phyloP scores from a whole-genome alignment of 2,329 filamentous ascomycete species.

The Fusarium miscanthi region DNA sequence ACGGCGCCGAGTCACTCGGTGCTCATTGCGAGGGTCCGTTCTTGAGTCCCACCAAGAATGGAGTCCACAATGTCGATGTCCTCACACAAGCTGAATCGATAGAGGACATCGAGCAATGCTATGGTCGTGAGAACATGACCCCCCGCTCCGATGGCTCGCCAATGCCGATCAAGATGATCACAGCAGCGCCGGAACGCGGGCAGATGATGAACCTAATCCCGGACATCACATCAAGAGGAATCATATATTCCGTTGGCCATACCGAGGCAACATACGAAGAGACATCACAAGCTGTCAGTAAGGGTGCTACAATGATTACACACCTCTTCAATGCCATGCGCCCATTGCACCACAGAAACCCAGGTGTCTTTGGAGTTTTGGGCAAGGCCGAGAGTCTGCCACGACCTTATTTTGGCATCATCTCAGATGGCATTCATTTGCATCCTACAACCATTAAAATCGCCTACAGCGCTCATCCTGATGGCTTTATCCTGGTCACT shows the following conservation, averaged over 20 bases:
- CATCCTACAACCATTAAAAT: slow-evolving; percentile 91
- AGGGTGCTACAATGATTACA: slow-evolving; percentile 88
- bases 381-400: slow-evolving; percentile 69
- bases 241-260: slow-evolving; percentile 85
- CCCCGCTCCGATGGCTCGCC: slow-evolving; percentile 50
- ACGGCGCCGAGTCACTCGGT: slow-evolving; percentile 87
- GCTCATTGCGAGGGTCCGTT: slow-evolving; percentile 95
- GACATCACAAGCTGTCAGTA: slow-evolving; percentile 75
- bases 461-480: slow-evolving; percentile 85
- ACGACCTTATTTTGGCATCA: slow-evolving; percentile 87
- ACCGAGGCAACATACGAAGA: slow-evolving; percentile 89
- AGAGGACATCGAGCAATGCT: slow-evolving; percentile 74
- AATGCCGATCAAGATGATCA: slow-evolving; percentile 79
- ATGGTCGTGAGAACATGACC: slow-evolving; percentile 76
- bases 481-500: slow-evolving; percentile 88
- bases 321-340: slow-evolving; percentile 96
- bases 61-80: slow-evolving; percentile 82
- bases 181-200: slow-evolving; percentile 84
- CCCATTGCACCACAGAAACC: slow-evolving; percentile 89
- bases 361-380: slow-evolving; percentile 87
- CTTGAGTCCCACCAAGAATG: slow-evolving; percentile 83
- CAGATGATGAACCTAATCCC: slow-evolving; percentile 76
- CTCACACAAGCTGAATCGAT: slow-evolving; percentile 73
- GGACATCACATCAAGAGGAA: slow-evolving; percentile 71
- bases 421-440: slow-evolving; percentile 89